Evolutionary conservation across 345 rosid genomes (phyloP).

Genomic region (Streptanthus diversifolius): DNA sequence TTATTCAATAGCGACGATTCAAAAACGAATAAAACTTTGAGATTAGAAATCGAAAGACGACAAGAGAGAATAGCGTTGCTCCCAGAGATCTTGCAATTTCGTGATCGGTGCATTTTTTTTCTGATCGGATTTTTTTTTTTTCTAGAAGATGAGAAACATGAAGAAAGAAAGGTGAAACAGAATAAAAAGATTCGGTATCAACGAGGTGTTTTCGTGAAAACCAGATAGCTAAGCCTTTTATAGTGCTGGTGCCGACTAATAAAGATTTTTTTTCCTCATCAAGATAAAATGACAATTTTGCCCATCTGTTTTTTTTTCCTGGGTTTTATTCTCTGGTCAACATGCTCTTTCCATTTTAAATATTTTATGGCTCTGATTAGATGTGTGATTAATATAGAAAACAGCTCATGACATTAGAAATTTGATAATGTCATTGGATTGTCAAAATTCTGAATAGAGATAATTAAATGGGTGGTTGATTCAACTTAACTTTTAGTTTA

Average conservation of each 20-base stretch:
- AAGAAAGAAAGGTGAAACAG: not conserved
- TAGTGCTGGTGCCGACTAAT: not conserved
- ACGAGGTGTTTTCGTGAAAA: not conserved
- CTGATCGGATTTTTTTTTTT: not conserved
- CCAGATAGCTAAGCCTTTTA: slow-evolving; percentile 8
- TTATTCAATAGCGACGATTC: slow-evolving; percentile 33
- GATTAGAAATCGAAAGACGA: slow-evolving; percentile 31
- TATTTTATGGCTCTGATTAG: not conserved
- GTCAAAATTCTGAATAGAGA: not conserved
- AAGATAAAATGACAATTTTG: not conserved
- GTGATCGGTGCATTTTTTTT: slow-evolving; percentile 30
- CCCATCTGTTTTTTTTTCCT: not conserved
- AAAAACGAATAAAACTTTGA: slow-evolving; percentile 31
- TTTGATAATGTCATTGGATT: not conserved
- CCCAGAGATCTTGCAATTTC: slow-evolving; percentile 24
- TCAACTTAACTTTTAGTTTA: not conserved
- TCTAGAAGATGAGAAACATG: slow-evolving; percentile 24
- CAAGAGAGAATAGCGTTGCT: slow-evolving; percentile 22
- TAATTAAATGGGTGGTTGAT: not conserved
- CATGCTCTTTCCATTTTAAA: slow-evolving; percentile 3
- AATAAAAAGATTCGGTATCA: not conserved
- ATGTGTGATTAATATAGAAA: not conserved
- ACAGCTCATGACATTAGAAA: slow-evolving; percentile 7
- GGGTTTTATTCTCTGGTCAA: slow-evolving; percentile 5
- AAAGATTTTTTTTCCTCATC: not conserved